Conservation (phyloP, 371 early-diverging fungal species). For the Neoconidiobolus thromboides region DNA sequence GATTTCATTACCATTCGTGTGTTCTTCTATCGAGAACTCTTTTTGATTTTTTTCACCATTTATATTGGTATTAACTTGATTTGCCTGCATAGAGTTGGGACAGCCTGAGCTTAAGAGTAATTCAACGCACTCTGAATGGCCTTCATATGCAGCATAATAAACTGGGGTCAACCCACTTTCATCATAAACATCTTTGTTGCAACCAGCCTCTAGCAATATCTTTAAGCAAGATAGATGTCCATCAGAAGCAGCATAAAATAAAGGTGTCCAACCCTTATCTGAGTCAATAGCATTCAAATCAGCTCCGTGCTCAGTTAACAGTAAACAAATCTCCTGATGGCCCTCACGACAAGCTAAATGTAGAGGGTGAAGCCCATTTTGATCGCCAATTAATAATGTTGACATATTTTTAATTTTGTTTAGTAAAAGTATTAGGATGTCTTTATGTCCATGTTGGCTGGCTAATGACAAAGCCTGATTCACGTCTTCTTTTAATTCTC, state of each 20-base stretch:
- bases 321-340: conserved; percentile 42
- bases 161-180: conserved; percentile 64
- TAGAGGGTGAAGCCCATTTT: conserved; percentile 64
- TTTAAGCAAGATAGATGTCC: conserved; percentile 69
- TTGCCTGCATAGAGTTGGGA: background rate
- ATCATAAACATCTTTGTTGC: conserved; percentile 52
- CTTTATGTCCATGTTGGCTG: conserved; percentile 74
- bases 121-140: conserved; percentile 57
- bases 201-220: conserved; percentile 61
- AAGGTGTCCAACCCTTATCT: conserved; percentile 86
- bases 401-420: conserved; percentile 43
- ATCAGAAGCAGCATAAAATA: conserved; percentile 86
- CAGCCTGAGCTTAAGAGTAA: conserved; percentile 30
- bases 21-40: conserved; percentile 5
- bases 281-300: conserved; percentile 66
- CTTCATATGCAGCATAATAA: conserved; percentile 90
- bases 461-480: conserved; percentile 60
- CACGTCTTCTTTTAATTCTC: conserved; percentile 13
- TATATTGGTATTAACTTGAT: conserved; percentile 10
- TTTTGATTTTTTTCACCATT: too few species aligned
- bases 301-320: conserved; percentile 51
- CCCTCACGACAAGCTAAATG: conserved; percentile 83
- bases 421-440: conserved; percentile 62
- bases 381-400: conserved; percentile 22
- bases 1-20: conserved; percentile 10